A percentile compares a stretch with the other conserved stretches of the same genome.
These are phyloP conservation scores for Bertia moriformis DNA, from an alignment of 2,329 filamentous ascomycete species.

Conservation along the genomic window DNA sequence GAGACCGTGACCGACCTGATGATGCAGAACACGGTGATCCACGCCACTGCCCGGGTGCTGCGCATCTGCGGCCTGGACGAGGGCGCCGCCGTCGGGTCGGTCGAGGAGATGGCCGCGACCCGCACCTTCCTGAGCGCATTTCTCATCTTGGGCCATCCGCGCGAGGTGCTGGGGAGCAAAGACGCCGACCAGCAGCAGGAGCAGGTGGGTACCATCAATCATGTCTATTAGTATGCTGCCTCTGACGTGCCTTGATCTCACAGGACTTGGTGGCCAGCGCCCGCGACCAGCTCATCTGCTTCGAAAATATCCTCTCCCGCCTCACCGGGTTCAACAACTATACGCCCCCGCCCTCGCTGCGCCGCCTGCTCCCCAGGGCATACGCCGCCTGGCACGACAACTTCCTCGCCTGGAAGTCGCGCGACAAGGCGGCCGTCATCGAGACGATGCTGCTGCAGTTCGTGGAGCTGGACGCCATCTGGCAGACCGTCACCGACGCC, in stretches of 20 bases:
- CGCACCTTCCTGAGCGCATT: slow-evolving; percentile 69
- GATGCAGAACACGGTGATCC: slow-evolving; percentile 49
- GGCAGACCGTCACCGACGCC: slow-evolving; percentile 68
- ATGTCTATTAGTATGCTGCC: too few species aligned
- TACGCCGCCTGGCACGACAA: slow-evolving; percentile 65
- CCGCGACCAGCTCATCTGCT: slow-evolving; percentile 62
- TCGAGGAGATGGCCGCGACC: slow-evolving; percentile 55
- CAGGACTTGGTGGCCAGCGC: slow-evolving; percentile 67
- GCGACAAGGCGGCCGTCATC: slow-evolving; percentile 63
- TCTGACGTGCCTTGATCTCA: too few species aligned
- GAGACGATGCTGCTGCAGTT: slow-evolving; percentile 80
- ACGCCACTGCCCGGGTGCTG: slow-evolving; percentile 51
- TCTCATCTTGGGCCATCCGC: slow-evolving; percentile 65
- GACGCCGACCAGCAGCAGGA: slow-evolving; percentile 42
- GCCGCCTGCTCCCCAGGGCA: slow-evolving; percentile 48
- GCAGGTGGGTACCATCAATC: too few species aligned
- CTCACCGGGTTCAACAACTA: slow-evolving; percentile 53
- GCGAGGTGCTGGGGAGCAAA: slow-evolving; percentile 63
- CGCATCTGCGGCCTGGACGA: slow-evolving; percentile 57
- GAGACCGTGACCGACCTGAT: slow-evolving; percentile 60
- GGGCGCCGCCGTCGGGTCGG: slow-evolving; percentile 42
- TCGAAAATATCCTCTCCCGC: slow-evolving; percentile 58
- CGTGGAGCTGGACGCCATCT: slow-evolving; percentile 70
- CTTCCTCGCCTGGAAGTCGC: slow-evolving; percentile 72
- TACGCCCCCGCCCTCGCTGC: slow-evolving; percentile 46